Conservation (phyloP, 106 monocot species). For the Dioscorea zingiberensis region DNA sequence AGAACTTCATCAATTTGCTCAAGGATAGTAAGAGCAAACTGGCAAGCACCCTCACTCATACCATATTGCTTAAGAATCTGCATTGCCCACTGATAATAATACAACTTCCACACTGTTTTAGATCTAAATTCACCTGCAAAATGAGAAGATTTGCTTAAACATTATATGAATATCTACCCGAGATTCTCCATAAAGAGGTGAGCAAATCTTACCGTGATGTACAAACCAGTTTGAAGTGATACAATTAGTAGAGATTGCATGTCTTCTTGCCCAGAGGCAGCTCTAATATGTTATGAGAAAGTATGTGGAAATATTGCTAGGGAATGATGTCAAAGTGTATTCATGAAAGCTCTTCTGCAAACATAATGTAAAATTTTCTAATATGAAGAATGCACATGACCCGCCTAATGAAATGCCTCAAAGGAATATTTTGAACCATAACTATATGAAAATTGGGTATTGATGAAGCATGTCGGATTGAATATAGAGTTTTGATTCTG, state of each 20-base stretch:
- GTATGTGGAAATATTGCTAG: no score
- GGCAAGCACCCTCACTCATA: conserved; percentile 77
- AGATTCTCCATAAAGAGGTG: background rate
- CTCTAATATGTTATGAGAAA: no score
- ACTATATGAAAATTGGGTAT: no score
- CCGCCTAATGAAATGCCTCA: no score
- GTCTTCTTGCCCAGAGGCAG: conserved; percentile 61
- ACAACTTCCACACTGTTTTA: conserved; percentile 60
- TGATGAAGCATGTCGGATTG: no score
- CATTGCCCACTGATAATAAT: conserved; percentile 98
- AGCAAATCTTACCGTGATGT: conserved; percentile 40
- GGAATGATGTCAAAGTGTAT: no score
- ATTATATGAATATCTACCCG: no score
- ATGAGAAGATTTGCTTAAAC: conserved; percentile 1
- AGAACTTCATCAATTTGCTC: conserved; percentile 79
- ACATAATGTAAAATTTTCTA: no score
- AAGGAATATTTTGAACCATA: no score
- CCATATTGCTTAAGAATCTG: conserved; percentile 80
- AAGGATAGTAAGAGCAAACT: conserved; percentile 87
- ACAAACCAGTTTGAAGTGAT: conserved; percentile 58
- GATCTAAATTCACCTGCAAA: conserved; percentile 48
- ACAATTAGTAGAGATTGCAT: conserved; percentile 50
- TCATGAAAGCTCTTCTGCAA: no score
- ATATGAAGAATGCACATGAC: no score
- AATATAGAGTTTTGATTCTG: no score